phyloP scores from a whole-genome alignment of 768 basidiomycete species.

The Lepiota brunneoincarnata region DNA sequence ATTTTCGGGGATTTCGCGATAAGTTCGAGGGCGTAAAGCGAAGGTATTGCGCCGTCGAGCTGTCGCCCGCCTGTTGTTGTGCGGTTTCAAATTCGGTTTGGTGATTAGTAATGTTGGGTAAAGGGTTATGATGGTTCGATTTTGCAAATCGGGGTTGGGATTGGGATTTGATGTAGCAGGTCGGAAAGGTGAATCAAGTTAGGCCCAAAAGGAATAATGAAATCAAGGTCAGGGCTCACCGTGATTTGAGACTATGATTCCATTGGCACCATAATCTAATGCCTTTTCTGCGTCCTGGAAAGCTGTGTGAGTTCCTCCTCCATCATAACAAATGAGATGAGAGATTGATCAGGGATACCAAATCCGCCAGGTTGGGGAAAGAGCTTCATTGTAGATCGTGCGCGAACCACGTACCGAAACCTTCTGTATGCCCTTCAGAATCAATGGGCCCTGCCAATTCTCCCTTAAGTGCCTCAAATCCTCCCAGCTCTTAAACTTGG shows the following conservation, averaged over 20 bases:
- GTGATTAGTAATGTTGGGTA: background rate
- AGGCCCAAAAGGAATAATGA: background rate
- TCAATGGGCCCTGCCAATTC: constrained; percentile 75
- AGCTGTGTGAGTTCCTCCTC: background rate
- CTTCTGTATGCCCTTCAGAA: constrained; percentile 76
- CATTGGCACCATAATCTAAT: constrained; percentile 60
- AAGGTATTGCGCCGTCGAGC: constrained; percentile 75
- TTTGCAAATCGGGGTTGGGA: background rate
- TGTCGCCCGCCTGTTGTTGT: constrained; percentile 58
- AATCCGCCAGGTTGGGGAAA: background rate
- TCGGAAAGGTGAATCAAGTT: background rate
- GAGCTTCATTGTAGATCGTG: background rate
- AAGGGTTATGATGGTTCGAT: background rate
- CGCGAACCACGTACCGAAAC: constrained; percentile 42
- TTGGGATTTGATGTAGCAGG: background rate
- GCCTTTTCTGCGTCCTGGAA: constrained; percentile 66
- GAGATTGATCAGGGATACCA: background rate
- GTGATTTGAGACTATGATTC: constrained; percentile 81
- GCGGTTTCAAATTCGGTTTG: background rate
- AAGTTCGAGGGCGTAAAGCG: constrained; percentile 66
- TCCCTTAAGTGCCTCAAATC: constrained; percentile 65
- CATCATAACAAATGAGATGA: background rate
- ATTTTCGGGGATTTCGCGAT: constrained; percentile 65
- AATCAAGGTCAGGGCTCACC: constrained; percentile 35
- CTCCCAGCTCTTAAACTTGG: constrained; percentile 65